A percentile compares a stretch with the other conserved stretches of the same genome.
phyloP scores from a whole-genome alignment of 2,329 filamentous ascomycete genomes.

The Colletotrichum cordylinicola region DNA sequence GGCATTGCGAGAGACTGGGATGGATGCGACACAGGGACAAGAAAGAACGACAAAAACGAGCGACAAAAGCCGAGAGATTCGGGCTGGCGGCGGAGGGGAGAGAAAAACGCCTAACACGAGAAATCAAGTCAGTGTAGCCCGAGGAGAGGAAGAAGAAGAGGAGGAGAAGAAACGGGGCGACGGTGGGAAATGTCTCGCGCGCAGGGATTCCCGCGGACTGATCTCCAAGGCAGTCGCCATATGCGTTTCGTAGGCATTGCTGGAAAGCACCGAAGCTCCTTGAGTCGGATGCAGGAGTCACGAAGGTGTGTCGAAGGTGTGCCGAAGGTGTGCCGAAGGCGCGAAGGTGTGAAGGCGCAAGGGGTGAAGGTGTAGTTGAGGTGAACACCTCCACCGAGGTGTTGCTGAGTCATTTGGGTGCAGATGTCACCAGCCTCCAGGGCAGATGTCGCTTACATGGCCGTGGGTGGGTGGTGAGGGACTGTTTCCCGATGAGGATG shows the following conservation, averaged over 20 bases:
- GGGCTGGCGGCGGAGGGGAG: too few relatives aligned
- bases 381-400: not conserved
- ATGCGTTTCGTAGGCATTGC: not conserved
- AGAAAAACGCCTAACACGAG: not conserved
- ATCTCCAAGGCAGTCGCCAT: not conserved
- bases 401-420: too few relatives aligned
- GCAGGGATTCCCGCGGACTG: too few relatives aligned
- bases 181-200: too few relatives aligned
- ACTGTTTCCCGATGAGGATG: not conserved
- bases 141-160: too few relatives aligned
- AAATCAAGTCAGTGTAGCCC: not conserved
- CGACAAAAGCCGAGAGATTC: too few relatives aligned
- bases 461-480: not conserved
- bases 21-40: too few relatives aligned
- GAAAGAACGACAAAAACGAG: too few relatives aligned
- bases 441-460: too few relatives aligned
- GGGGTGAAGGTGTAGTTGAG: not conserved
- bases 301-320: not conserved
- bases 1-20: too few relatives aligned
- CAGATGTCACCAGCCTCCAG: too few relatives aligned
- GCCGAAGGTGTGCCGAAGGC: not conserved
- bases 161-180: too few relatives aligned
- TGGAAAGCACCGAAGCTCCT: not conserved
- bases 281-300: not conserved
- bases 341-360: not conserved